Conservation (phyloP, 768 basidiomycete genomes). For the Pulveroboletus sp. region DNA sequence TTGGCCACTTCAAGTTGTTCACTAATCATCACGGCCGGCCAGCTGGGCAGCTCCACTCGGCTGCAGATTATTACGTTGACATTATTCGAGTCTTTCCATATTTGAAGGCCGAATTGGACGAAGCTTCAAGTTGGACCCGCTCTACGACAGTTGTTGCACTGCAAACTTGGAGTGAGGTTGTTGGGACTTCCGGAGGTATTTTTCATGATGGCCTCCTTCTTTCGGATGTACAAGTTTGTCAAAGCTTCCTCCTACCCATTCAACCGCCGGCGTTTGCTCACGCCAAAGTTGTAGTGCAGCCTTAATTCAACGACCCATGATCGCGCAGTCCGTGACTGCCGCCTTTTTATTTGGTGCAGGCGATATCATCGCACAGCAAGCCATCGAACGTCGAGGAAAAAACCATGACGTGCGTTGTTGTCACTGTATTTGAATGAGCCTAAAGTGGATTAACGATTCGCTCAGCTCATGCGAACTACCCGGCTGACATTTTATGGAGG, state of each 20-base stretch:
- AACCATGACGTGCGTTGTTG: conserved; percentile 67
- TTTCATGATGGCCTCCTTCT: conserved; percentile 41
- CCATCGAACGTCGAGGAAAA: conserved; percentile 65
- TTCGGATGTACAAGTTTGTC: conserved; percentile 43
- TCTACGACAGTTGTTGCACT: too few species aligned
- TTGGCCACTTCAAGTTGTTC: too few species aligned
- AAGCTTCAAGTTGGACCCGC: too few species aligned
- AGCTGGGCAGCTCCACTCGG: too few species aligned
- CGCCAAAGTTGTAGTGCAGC: conserved; percentile 41
- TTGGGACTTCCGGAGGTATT: too few species aligned
- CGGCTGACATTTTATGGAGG: conserved; percentile 75
- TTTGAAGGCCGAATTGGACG: background rate
- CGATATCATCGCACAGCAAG: conserved; percentile 85
- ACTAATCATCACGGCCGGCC: too few species aligned
- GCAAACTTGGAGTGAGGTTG: too few species aligned
- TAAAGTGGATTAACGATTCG: background rate
- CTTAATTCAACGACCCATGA: conserved; percentile 59
- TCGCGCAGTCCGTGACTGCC: conserved; percentile 63
- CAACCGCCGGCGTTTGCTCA: conserved; percentile 2
- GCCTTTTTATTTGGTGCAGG: conserved; percentile 69
- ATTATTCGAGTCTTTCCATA: background rate
- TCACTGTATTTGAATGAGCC: background rate
- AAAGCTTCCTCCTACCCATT: background rate
- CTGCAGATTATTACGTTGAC: too few species aligned
- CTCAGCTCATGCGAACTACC: conserved; percentile 57